These are phyloP conservation scores for Cladosporium velox DNA, from an alignment of 2,329 filamentous ascomycete species.

Conservation along the genomic window DNA sequence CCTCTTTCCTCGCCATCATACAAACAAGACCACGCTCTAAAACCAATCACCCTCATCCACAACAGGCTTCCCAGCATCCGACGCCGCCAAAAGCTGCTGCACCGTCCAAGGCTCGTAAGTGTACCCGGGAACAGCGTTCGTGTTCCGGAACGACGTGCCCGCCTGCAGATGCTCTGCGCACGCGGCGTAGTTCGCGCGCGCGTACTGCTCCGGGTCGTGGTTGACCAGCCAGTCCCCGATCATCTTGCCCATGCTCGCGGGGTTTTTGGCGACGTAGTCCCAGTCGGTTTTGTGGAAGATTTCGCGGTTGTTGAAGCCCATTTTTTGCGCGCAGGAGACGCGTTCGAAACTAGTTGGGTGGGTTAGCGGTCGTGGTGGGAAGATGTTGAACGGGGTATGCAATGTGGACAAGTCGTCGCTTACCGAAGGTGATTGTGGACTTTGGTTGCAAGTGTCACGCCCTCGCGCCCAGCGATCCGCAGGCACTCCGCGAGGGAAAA, in stretches of 20 bases:
- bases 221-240: conserved; percentile 39
- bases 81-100: background rate
- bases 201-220: background rate
- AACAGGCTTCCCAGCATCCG: background rate
- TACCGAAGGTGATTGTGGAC: background rate
- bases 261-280: conserved; percentile 47
- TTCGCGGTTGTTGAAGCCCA: conserved; percentile 23
- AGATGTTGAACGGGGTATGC: too few relatives aligned
- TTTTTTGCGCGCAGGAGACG: background rate
- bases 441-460: background rate
- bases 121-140: background rate
- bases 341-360: background rate
- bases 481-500: conserved; percentile 55
- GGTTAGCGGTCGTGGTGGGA: background rate
- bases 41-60: background rate
- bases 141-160: background rate
- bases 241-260: conserved; percentile 49
- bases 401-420: background rate
- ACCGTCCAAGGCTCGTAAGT: background rate
- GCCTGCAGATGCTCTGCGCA: background rate
- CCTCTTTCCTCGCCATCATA: too few relatives aligned
- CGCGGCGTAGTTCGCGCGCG: background rate
- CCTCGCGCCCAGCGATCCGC: conserved; percentile 40
- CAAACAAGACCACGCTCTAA: too few relatives aligned
- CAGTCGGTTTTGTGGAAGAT: conserved; percentile 57